A percentile compares a stretch with the other conserved stretches of the same genome.
These are phyloP conservation scores for Leccinum holopus DNA, from an alignment of 1,284 basidiomycete genomes.

Conservation along the genomic window DNA sequence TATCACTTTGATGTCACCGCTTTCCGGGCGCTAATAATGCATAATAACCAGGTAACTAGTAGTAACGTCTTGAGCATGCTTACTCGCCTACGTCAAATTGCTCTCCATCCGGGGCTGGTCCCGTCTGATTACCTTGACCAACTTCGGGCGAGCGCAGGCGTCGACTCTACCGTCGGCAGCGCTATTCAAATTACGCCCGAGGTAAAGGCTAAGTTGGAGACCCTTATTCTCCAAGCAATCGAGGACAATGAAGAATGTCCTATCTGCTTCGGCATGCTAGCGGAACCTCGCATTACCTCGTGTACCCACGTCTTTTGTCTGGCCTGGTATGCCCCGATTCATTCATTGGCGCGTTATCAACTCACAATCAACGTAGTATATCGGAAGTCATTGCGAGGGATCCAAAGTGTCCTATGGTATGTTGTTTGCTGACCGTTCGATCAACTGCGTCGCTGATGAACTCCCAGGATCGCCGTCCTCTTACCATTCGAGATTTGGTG, in stretches of 20 bases:
- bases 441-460: conserved; percentile 10
- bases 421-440: conserved; percentile 6
- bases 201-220: conserved; percentile 59
- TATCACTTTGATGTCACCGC: background rate
- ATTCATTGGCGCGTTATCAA: background rate
- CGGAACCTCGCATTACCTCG: conserved; percentile 73
- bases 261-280: conserved; percentile 67
- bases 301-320: conserved; percentile 80
- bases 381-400: conserved; percentile 65
- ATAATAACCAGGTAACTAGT: conserved; percentile 52
- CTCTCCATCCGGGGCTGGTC: conserved; percentile 76
- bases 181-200: conserved; percentile 46
- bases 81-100: conserved; percentile 84
- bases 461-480: conserved; percentile 65
- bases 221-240: conserved; percentile 62
- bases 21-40: conserved; percentile 3
- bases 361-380: conserved; percentile 47
- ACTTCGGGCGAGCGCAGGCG: conserved; percentile 43
- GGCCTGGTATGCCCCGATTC: conserved; percentile 50
- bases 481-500: conserved; percentile 61
- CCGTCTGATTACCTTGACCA: conserved; percentile 76
- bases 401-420: conserved; percentile 77
- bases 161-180: conserved; percentile 30
- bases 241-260: conserved; percentile 86
- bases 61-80: conserved; percentile 78